These are phyloP conservation scores for Penicillium odoratum DNA, from an alignment of 495 filamentous ascomycete species.

Conservation along the genomic window DNA sequence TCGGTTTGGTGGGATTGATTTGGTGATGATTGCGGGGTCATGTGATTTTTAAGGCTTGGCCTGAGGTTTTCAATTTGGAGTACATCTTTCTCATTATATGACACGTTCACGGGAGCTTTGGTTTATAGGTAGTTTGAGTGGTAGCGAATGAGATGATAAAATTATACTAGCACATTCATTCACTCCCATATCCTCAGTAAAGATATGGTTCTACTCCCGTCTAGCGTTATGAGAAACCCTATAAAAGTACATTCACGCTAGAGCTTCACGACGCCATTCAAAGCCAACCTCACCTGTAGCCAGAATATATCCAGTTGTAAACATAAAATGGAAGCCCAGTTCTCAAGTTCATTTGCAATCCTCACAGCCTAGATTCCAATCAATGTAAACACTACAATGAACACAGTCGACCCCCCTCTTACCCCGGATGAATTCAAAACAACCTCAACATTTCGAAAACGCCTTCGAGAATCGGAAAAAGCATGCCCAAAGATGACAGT, in stretches of 20 bases:
- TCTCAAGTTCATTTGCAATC: background rate
- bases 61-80: background rate
- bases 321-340: background rate
- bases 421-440: background rate
- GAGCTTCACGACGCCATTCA: background rate
- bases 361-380: background rate
- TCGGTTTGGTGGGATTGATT: slow-evolving; percentile 1
- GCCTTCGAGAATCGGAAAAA: background rate
- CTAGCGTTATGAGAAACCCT: background rate
- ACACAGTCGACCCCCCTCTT: background rate
- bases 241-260: background rate
- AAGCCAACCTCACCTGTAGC: too few relatives aligned
- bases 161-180: too few relatives aligned
- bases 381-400: background rate
- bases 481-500: background rate
- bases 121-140: too few relatives aligned
- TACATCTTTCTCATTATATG: background rate
- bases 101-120: too few relatives aligned
- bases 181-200: too few relatives aligned
- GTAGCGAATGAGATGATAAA: too few relatives aligned
- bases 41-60: background rate
- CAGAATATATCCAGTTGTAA: background rate
- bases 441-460: background rate
- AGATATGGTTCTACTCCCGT: too few relatives aligned
- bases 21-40: slow-evolving; percentile 6